Evolutionary conservation across 805 yeast genomes (phyloP).

Genomic region (Metschnikowia similis): DNA sequence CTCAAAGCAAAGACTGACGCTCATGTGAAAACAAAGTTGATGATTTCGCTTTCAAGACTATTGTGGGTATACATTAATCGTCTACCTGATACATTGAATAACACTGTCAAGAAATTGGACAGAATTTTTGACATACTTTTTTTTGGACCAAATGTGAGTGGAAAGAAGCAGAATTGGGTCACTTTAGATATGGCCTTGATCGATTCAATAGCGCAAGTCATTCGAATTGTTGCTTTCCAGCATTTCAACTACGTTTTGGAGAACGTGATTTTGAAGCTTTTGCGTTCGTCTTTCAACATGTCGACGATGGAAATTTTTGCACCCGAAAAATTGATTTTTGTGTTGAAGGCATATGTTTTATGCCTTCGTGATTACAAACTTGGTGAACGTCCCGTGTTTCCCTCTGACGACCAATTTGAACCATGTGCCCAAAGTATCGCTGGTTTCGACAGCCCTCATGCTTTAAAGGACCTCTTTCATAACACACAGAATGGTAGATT

Average conservation of each 20-base stretch:
- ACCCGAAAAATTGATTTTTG: conserved; percentile 68
- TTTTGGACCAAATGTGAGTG: conserved; percentile 33
- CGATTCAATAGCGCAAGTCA: conserved; percentile 63
- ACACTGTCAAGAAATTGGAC: conserved; percentile 77
- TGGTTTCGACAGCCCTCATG: conserved; percentile 1
- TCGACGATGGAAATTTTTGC: conserved; percentile 53
- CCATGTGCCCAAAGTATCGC: conserved; percentile 1
- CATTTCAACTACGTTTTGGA: conserved; percentile 79
- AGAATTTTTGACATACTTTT: conserved; percentile 54
- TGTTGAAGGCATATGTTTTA: conserved; percentile 67
- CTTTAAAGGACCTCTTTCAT: conserved; percentile 11
- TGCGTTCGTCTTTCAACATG: conserved; percentile 59
- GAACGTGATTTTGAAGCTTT: conserved; percentile 65
- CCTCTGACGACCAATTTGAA: conserved; percentile 42
- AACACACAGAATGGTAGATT: conserved; percentile 3
- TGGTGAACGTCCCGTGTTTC: conserved; percentile 66
- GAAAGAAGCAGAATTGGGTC: conserved; percentile 73
- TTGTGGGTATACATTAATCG: conserved; percentile 89
- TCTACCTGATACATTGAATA: conserved; percentile 82
- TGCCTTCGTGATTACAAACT: conserved; percentile 59
- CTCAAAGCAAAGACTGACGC: conserved; percentile 58
- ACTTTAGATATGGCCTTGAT: conserved; percentile 58
- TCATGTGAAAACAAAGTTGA: conserved; percentile 49
- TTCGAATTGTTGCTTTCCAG: conserved; percentile 75
- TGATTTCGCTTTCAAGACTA: conserved; percentile 66